Evolutionary conservation across 352 stramenopile genomes (phyloP).

Genomic region (Phytophthora litchii): DNA sequence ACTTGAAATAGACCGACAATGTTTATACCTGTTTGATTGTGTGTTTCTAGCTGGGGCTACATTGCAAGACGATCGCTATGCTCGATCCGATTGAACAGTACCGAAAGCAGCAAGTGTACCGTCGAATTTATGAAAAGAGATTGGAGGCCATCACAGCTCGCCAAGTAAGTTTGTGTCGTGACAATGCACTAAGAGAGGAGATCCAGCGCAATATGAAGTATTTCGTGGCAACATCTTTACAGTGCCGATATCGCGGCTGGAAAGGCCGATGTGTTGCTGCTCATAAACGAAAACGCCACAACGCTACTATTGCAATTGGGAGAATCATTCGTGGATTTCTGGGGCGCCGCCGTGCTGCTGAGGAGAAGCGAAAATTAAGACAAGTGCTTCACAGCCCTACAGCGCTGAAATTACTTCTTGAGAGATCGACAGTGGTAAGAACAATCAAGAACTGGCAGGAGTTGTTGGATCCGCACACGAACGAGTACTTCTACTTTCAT

Average conservation of each 20-base stretch:
- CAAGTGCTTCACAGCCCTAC: slow-evolving; percentile 76
- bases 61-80: slow-evolving; percentile 29
- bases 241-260: slow-evolving; percentile 70
- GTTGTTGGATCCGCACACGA: slow-evolving; percentile 77
- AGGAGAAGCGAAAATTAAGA: slow-evolving; percentile 50
- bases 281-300: slow-evolving; percentile 39
- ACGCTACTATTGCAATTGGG: slow-evolving; percentile 64
- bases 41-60: not conserved
- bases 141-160: slow-evolving; percentile 45
- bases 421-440: slow-evolving; percentile 65
- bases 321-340: slow-evolving; percentile 61
- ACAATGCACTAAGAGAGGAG: slow-evolving; percentile 76
- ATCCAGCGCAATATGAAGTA: slow-evolving; percentile 76
- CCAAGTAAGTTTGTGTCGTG: slow-evolving; percentile 50
- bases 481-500: slow-evolving; percentile 89
- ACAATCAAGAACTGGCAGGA: slow-evolving; percentile 81
- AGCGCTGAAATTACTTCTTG: slow-evolving; percentile 68
- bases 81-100: slow-evolving; percentile 53
- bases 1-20: slow-evolving; percentile 38
- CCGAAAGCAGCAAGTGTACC: slow-evolving; percentile 50
- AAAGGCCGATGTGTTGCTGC: slow-evolving; percentile 48
- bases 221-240: slow-evolving; percentile 73
- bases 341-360: slow-evolving; percentile 44
- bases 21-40: not conserved
- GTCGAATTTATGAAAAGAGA: slow-evolving; percentile 65